These are phyloP conservation scores for Phragmites australis DNA, from an alignment of 176 grass and related monocot species.

Conservation along the genomic window DNA sequence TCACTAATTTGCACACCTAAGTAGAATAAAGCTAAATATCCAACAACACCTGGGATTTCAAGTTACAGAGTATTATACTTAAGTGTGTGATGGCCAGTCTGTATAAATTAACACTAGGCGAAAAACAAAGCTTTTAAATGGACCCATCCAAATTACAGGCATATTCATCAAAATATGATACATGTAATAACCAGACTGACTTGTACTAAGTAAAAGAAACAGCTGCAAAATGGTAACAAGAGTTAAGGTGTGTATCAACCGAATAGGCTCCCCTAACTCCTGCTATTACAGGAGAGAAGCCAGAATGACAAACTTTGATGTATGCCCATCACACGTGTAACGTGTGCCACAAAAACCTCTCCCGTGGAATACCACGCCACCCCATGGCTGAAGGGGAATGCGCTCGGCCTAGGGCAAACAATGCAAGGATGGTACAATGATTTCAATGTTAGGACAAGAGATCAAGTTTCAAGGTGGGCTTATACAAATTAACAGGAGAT, in stretches of 20 bases:
- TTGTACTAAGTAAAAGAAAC: not conserved
- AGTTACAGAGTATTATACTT: no score
- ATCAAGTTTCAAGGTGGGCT: not conserved
- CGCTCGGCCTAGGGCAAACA: conserved; percentile 94
- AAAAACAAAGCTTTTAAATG: not conserved
- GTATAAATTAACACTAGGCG: not conserved
- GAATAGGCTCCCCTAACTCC: conserved; percentile 29
- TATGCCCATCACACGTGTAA: conserved; percentile 89
- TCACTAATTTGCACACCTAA: no score
- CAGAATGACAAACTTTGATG: conserved; percentile 45
- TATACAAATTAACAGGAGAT: not conserved
- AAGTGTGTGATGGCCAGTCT: not conserved
- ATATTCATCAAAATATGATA: not conserved
- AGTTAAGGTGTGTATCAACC: conserved; percentile 30
- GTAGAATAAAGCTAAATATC: not conserved
- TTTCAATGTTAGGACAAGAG: not conserved
- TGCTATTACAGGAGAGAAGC: conserved; percentile 30
- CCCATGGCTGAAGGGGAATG: conserved; percentile 65
- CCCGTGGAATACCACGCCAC: conserved; percentile 90
- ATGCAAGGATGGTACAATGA: no score
- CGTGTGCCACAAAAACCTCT: conserved; percentile 77
- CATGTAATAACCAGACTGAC: not conserved
- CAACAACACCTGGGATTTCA: no score
- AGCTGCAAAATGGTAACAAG: not conserved
- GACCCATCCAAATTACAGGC: not conserved